Evolutionary conservation across 371 early-diverging fungal genomes (phyloP), one percentile per base, ranked within the genome.

Genomic region (Mycotypha africana): DNA sequence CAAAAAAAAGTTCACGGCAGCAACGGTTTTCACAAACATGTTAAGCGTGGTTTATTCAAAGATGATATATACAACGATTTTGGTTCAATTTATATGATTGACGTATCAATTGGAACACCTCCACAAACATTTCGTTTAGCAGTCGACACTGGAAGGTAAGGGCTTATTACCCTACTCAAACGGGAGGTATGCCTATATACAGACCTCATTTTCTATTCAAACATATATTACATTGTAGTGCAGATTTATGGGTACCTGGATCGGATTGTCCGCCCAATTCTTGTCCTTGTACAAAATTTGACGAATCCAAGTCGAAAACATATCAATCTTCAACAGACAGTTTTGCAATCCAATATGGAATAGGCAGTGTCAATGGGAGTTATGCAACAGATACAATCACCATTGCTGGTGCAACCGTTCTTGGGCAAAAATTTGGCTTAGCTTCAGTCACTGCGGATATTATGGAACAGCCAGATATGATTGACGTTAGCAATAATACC

Each of bases 181-280:
- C n/a, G n/a, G n/a, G n/a, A n/a, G n/a, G n/a, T n/a, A n/a, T n/a
- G n/a, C n/a, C n/a, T n/a, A n/a, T n/a, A n/a, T n/a, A n/a, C n/a
- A n/a, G n/a, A n/a, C n/a, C n/a, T n/a, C n/a, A n/a, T 28, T 28
- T 28, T 28, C 12, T 28, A 8, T 28, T 28, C 12, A 8, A 8
- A 8, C 12, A 8, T 28, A 8, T 28, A 8, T 28, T 28, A 8
- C 30, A 28, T 28, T 8, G 6, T 28, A 28, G 67, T 51, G 63
- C 67, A 37, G 69, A 72, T 24, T 34, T 72, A 0, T 72, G 73
- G 73, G 45, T 72, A 2, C 73, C 73, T 8, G 58, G 66, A 0
- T 56, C 49, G 3, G 17, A 40, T 15, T 72, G 73, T 42, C 54
- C 66, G 11, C 21, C 37, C 0, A 32, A 31, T 0, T 21, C 23